Evolutionary conservation across 768 basidiomycete species (phyloP), one percentile per base, ranked within the genome.

Genomic region (Macrolepiota albuminosa): DNA sequence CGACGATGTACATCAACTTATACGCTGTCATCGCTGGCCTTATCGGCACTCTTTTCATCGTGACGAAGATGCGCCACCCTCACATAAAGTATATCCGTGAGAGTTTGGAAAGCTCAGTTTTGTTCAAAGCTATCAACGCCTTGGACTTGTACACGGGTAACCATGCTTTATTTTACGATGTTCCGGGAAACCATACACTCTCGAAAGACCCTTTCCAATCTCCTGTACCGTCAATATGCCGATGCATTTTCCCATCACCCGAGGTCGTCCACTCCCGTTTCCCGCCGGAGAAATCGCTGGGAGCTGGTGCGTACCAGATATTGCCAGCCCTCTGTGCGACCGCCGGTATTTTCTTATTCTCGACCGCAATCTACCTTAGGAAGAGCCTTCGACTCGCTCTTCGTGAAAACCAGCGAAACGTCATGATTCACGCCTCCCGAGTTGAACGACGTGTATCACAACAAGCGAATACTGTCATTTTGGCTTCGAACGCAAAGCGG

Each of bases 11-110:
- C 8, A 26, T 54, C 43, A 51, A 59, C 24, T 3, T 34, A 29
- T 59, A 21, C n/a, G 45, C 58, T 33, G 13, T 48, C 24, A 40
- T 59, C 11, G 52, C n/a, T 36, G 45, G 33, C 13, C 36, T 59
- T 18, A 10, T 54, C 2, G 42, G 50, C 2, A 16, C 26, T 7
- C 52, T 59, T 2, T 36, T 59, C 31, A 45, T 59, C 26, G 29
- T 54, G 29, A 59, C 58, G 34, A 59, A 59, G 42, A 59, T 51
- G 58, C 58, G 58, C 58, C 58, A 59, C 52, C 58, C 58, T 6
- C 52, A 54, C 45, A 39, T 54, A 16, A 54, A 36, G 33, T 6
- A 37, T 29, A 9, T 59, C 26, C 58, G 52, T 6, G 45, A 46
- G 33, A 34, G 24, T 39, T 36, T 59, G 34, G 58, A 33, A 33